Percentiles rank a stretch among this genome's conserved stretches.
phyloP scores from a whole-genome alignment of 2,329 filamentous ascomycete species.

The Raffaelea ambrosiae region DNA sequence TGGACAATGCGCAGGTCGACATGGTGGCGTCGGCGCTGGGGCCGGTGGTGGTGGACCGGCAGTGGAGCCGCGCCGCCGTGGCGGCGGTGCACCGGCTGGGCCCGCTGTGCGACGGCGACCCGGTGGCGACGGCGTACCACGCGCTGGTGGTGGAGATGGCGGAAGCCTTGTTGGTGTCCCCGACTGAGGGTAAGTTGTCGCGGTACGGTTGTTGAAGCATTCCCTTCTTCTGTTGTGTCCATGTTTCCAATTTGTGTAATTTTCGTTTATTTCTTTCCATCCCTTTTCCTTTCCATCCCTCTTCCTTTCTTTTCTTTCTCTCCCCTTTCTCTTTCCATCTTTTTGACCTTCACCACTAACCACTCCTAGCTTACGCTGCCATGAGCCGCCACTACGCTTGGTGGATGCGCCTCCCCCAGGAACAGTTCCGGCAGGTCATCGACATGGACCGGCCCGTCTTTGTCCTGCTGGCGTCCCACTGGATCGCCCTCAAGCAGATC shows the following conservation, averaged over 20 bases:
- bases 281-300: not conserved
- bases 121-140: constrained; percentile 38
- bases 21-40: constrained; percentile 37
- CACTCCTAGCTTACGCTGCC: constrained; percentile 35
- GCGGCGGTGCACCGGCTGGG: constrained; percentile 31
- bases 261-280: too few relatives aligned
- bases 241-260: too few relatives aligned
- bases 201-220: not conserved
- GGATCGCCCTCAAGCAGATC: constrained; percentile 46
- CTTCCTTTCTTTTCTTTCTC: not conserved
- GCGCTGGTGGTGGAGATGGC: constrained; percentile 36
- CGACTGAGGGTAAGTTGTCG: constrained; percentile 37
- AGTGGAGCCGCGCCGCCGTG: constrained; percentile 38
- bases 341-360: not conserved
- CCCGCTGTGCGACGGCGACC: constrained; percentile 30
- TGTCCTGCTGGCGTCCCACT: constrained; percentile 42
- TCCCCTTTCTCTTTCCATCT: not conserved
- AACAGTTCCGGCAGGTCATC: constrained; percentile 40
- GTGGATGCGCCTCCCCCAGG: constrained; percentile 50
- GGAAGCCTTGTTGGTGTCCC: constrained; percentile 41
- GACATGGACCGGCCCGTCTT: constrained; percentile 36
- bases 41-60: constrained; percentile 31
- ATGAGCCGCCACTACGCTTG: constrained; percentile 42
- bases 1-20: constrained; percentile 30
- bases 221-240: not conserved